A percentile compares a stretch with the other conserved stretches of the same genome.
Evolutionary conservation across 2,329 filamentous ascomycete genomes (phyloP).

Genomic region (Chaetomium sp.): DNA sequence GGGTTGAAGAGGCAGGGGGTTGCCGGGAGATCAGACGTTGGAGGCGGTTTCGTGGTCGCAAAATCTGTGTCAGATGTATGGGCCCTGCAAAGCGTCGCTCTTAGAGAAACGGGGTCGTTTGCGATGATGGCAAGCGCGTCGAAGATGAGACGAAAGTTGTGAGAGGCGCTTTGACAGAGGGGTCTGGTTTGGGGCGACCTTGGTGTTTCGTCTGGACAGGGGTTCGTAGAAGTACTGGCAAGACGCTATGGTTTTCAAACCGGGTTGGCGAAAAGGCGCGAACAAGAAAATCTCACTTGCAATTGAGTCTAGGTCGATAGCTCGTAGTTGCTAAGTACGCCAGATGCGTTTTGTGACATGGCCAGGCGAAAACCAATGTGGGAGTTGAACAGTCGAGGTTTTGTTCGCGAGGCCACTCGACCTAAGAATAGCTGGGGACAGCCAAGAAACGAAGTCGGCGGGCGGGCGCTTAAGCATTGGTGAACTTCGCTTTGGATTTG

Average conservation of each 20-base stretch:
- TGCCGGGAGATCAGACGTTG: conserved; percentile 39
- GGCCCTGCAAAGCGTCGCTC: conserved; percentile 24
- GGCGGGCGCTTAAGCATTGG: conserved; percentile 16
- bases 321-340: no score
- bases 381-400: conserved; percentile 4
- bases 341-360: no score
- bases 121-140: conserved; percentile 14
- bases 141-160: conserved; percentile 40
- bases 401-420: neutral
- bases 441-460: no score
- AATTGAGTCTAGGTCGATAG: no score
- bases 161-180: conserved; percentile 39
- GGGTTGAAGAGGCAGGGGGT: conserved; percentile 9
- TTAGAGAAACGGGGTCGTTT: conserved; percentile 27
- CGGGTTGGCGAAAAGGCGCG: neutral
- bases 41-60: conserved; percentile 39
- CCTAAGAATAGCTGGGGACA: conserved; percentile 12
- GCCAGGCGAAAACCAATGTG: neutral
- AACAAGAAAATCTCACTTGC: no score
- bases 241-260: neutral
- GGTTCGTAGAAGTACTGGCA: conserved; percentile 13
- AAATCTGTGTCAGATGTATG: conserved; percentile 33
- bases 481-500: conserved; percentile 7
- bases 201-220: conserved; percentile 35
- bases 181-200: conserved; percentile 26